phyloP scores from a whole-genome alignment of 805 yeast genomes.

The Candida pini region DNA sequence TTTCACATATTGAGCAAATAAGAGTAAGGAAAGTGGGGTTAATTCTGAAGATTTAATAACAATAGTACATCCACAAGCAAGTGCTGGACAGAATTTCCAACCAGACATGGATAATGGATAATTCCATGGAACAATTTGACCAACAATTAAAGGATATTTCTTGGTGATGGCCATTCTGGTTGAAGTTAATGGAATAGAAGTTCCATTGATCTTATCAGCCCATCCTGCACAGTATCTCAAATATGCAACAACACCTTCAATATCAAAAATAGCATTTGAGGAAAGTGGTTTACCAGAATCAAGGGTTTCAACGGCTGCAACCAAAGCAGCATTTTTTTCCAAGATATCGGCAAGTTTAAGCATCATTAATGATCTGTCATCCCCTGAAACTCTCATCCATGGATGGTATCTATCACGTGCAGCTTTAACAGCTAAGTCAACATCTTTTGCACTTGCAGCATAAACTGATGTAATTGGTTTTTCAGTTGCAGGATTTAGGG shows the following conservation, averaged over 20 bases:
- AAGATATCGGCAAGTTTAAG: slow-evolving; percentile 45
- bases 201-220: slow-evolving; percentile 53
- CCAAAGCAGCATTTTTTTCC: slow-evolving; percentile 41
- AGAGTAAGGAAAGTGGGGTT: slow-evolving; percentile 66
- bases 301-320: slow-evolving; percentile 47
- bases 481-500: slow-evolving; percentile 47
- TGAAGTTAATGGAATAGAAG: slow-evolving; percentile 31
- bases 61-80: slow-evolving; percentile 72
- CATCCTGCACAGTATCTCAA: slow-evolving; percentile 56
- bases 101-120: slow-evolving; percentile 67
- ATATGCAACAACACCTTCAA: slow-evolving; percentile 39
- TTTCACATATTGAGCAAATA: slow-evolving; percentile 50
- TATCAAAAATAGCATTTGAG: slow-evolving; percentile 43
- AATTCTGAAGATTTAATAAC: slow-evolving; percentile 72
- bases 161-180: slow-evolving; percentile 59
- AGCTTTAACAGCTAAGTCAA: slow-evolving; percentile 45
- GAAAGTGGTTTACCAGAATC: slow-evolving; percentile 52
- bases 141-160: slow-evolving; percentile 63
- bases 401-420: slow-evolving; percentile 40
- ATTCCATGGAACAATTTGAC: slow-evolving; percentile 70
- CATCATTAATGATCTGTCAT: slow-evolving; percentile 36
- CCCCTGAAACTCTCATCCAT: slow-evolving; percentile 43
- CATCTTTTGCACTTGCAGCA: slow-evolving; percentile 42
- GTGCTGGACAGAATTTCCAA: slow-evolving; percentile 80
- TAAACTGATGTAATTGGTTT: slow-evolving; percentile 40